Base-by-base conservation (phyloP, 164 flowering plant genomes). In the Vitis vinifera region DNA sequence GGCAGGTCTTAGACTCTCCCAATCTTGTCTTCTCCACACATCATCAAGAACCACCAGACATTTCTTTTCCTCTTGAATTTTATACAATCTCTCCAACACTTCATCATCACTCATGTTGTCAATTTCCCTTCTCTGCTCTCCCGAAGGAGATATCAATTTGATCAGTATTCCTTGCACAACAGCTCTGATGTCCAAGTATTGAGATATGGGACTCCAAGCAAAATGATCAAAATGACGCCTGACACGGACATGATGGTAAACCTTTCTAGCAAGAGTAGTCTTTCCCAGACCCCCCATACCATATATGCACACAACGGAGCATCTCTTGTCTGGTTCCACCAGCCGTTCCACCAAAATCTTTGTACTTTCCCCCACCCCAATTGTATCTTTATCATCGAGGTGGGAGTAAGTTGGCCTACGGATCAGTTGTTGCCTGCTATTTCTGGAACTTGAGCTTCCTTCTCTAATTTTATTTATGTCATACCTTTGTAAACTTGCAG, bases 11-110 rank as follows among this genome's bases (percentile, higher is more conserved):
- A 84, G 29, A 9, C 10, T 2, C 44, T 76, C 68, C 87, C 85
- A 84, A 15, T 62, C 78, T 0, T 69, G 62, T 0, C 0, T 30
- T 10, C 10, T 49, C 82, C 85, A 84, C 14, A 82, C 62, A 51
- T 84, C 84, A 65, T 84, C 90, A 12, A 86, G 68, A 1, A 86
- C 66, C 12, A 84, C 71, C 55, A 84, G 44, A 60, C 77, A 85
- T 29, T 51, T 68, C 44, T 65, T 74, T n/a, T 65, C 62, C 13
- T 51, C 50, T 58, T 68, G 70, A 47, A 56, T 13, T 3, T 51
- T 9, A 10, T 27, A 53, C 1, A 79, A 60, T 17, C 23, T 37
- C 49, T 65, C 12, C 4, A 44, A 3, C 71, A 73, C 4, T 8
- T 66, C 72, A 47, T 47, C 5, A 31, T 31, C 44, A 31, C 44